Evolutionary conservation across 179 eudicot genomes (phyloP), one percentile per base, ranked within the genome.

Genomic region (Silene vulgaris): DNA sequence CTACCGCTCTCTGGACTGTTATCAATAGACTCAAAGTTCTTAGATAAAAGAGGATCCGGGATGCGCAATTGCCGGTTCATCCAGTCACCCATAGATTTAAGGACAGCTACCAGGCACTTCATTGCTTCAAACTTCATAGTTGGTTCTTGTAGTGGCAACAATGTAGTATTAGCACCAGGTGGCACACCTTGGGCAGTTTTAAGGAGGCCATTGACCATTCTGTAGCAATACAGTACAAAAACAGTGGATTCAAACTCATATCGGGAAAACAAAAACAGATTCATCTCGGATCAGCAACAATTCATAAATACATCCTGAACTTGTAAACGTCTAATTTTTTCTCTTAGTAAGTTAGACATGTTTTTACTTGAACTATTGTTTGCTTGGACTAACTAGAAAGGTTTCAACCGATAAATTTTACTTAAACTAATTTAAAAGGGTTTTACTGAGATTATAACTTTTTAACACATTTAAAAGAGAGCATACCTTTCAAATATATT

Each of bases 101-200:
- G 84, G 82, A 95, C 75, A 80, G 89, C 87, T 74, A 93, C 97
- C 76, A 95, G 83, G 84, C 97, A 93, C 82, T 85, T 93, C 99
- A 95, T 93, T 64, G 97, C 97, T 86, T 93, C 97, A 81, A 88
- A 87, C 83, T 93, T 95, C 88, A 95, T 81, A 74, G 88, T 79
- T 76, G 40, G 86, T 73, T 95, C 99, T 81, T 95, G 99, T 30
- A 93, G 96, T 23, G 97, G 97, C 88, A 90, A 79, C 79, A 95
- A 80, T 50, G 99, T 85, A 74, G 93, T 93, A 72, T 85, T 72
- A 77, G 78, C 87, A 80, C 99, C 99, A 82, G 97, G 91, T 68
- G 99, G 93, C 48, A 88, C 96, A 45, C 99, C 99, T 88, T 95
- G 99, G 79, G 97, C 97, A 77, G 99, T 95, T 86, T 95, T 95